Conservation (phyloP, 768 basidiomycete species). For the Pleurotus salmoneostramineus region DNA sequence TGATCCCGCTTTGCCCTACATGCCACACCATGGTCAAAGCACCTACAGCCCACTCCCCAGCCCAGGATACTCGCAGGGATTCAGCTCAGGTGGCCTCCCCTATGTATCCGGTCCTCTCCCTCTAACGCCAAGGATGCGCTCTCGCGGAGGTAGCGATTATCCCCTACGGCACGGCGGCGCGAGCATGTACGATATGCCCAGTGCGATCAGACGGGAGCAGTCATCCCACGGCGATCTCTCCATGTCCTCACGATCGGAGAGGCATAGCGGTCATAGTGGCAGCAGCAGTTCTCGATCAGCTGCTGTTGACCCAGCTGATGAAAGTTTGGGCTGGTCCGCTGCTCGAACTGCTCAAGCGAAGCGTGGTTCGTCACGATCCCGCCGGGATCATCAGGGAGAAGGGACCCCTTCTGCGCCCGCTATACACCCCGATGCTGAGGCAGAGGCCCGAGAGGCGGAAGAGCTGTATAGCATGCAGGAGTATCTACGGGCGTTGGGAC, state of each 20-base stretch:
- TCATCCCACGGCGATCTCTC: constrained; percentile 1
- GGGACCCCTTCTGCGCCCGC: neutral
- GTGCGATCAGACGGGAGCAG: constrained; percentile 1
- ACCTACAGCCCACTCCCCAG: constrained; percentile 1
- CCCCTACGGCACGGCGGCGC: neutral
- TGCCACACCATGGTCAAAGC: constrained; percentile 4
- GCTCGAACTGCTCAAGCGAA: constrained; percentile 4
- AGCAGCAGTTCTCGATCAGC: neutral
- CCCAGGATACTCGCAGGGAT: neutral
- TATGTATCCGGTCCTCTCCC: constrained; percentile 6
- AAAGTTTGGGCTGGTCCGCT: constrained; percentile 3
- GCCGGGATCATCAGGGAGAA: constrained; percentile 1
- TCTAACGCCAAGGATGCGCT: neutral
- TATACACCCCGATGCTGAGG: neutral
- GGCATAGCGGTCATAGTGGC: constrained; percentile 1
- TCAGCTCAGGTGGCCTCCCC: neutral
- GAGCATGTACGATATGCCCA: constrained; percentile 3
- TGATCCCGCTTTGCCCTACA: constrained; percentile 17
- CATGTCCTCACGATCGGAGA: neutral
- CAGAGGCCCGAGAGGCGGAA: neutral
- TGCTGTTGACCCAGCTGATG: neutral
- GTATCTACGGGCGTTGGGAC: neutral
- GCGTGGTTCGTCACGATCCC: constrained; percentile 1
- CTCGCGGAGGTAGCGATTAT: neutral
- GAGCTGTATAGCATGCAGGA: neutral